Evolutionary conservation across 108 stramenopile species (phyloP).

Genomic region (Chaetoceros tenuissimus): DNA sequence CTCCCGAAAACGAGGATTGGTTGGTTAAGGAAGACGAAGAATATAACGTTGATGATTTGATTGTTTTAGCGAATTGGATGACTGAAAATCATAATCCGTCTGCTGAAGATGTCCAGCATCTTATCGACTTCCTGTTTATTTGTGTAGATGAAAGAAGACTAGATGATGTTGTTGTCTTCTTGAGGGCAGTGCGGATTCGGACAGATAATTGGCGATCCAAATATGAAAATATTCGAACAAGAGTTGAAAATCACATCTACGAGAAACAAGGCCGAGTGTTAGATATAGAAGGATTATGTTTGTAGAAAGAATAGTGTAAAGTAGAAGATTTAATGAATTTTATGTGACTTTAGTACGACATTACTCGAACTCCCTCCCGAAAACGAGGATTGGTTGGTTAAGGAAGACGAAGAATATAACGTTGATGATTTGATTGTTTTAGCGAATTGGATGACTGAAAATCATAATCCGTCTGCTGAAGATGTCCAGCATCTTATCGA

Average conservation of each 20-base stretch:
- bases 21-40: too few relatives aligned
- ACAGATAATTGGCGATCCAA: constrained; percentile 33
- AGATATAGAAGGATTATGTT: not conserved
- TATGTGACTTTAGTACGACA: too few relatives aligned
- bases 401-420: too few relatives aligned
- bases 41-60: not conserved
- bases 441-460: not conserved
- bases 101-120: constrained; percentile 11
- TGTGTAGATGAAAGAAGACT: constrained; percentile 36
- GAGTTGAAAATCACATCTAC: not conserved
- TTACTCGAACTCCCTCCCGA: too few relatives aligned
- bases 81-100: not conserved
- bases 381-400: too few relatives aligned
- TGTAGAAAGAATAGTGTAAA: too few relatives aligned
- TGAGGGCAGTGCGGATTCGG: constrained; percentile 43
- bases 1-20: too few relatives aligned
- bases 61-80: not conserved
- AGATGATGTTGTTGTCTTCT: constrained; percentile 32
- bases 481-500: constrained; percentile 23
- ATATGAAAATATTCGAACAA: not conserved
- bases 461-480: not conserved
- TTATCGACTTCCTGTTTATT: constrained; percentile 35
- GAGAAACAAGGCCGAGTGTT: not conserved
- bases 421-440: not conserved
- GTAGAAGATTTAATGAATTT: too few relatives aligned